Percentiles rank a stretch among this genome's conserved stretches.
Evolutionary conservation across 2,329 filamentous ascomycete species (phyloP).

Genomic region (Venturia asperata): DNA sequence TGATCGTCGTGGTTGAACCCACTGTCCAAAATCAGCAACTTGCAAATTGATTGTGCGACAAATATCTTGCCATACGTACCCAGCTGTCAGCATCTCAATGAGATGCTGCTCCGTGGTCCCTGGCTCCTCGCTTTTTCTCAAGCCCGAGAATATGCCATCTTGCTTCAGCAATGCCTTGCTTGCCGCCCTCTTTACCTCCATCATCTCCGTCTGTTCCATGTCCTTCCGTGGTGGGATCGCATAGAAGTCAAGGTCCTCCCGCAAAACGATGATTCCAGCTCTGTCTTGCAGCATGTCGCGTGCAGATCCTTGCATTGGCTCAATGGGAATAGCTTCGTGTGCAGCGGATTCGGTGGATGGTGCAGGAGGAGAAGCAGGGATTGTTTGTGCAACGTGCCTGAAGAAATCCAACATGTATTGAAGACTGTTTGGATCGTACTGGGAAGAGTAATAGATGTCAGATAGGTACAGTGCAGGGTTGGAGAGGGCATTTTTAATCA

Average conservation of each 20-base stretch:
- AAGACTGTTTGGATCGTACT: conserved; percentile 95
- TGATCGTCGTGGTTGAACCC: conserved; percentile 93
- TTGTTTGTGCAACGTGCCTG: conserved; percentile 91
- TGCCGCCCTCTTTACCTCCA: conserved; percentile 88
- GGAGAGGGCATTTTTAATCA: conserved; percentile 27
- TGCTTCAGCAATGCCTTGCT: conserved; percentile 80
- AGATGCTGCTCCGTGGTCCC: conserved; percentile 96
- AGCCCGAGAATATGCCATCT: conserved; percentile 89
- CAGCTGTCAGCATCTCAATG: conserved; percentile 98
- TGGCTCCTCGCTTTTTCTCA: conserved; percentile 90
- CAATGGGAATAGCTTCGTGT: conserved; percentile 56
- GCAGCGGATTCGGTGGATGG: conserved; percentile 38
- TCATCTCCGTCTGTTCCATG: conserved; percentile 84
- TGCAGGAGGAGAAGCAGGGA: conserved; percentile 65
- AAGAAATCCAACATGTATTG: conserved; percentile 99
- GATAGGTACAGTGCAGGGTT: conserved; percentile 47
- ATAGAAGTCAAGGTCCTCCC: conserved; percentile 97
- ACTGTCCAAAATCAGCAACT: conserved; percentile 41
- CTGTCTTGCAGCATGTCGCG: conserved; percentile 76
- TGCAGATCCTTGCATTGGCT: conserved; percentile 62
- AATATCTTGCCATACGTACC: conserved; percentile 53
- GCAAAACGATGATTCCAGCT: conserved; percentile 91
- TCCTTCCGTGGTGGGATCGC: conserved; percentile 80
- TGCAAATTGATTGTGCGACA: background rate
- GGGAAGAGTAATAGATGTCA: conserved; percentile 47